A percentile compares a stretch with the other conserved stretches of the same genome.
Conservation (phyloP, 2,329 filamentous ascomycete genomes). For the Trichoderma sp. region DNA sequence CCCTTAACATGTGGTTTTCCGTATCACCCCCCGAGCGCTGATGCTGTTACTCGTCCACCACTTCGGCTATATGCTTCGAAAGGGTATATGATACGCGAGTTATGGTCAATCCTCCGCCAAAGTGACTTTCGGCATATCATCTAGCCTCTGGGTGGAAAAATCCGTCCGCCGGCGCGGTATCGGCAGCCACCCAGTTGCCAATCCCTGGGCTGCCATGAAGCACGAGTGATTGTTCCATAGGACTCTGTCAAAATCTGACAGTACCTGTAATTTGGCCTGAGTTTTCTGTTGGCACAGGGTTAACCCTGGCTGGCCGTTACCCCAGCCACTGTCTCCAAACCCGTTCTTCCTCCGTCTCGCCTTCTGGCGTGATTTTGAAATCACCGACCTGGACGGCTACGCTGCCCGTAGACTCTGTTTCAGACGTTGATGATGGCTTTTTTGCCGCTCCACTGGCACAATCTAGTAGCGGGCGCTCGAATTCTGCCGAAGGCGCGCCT, state of each 20-base stretch:
- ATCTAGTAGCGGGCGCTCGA: background rate
- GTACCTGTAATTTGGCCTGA: background rate
- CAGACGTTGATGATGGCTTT: background rate
- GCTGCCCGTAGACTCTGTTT: background rate
- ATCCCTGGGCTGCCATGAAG: background rate
- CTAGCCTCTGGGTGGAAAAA: background rate
- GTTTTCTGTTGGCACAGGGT: background rate
- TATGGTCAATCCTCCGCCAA: background rate
- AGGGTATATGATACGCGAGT: background rate
- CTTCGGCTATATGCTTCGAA: slow-evolving; percentile 17
- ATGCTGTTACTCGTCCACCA: background rate
- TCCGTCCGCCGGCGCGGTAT: background rate
- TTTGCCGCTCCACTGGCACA: background rate
- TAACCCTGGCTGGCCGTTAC: background rate
- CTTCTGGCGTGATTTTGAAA: background rate
- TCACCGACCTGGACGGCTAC: background rate
- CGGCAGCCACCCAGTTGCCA: background rate
- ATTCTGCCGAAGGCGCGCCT: background rate
- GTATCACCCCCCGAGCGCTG: background rate
- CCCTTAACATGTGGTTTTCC: background rate
- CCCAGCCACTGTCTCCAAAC: slow-evolving; percentile 2
- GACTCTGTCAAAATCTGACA: background rate
- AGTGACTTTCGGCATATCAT: background rate
- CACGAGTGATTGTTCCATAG: background rate
- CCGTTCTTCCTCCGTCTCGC: background rate